Base-by-base conservation (phyloP, 1,139 yeast species). In the Blastobotrys aristatus region DNA sequence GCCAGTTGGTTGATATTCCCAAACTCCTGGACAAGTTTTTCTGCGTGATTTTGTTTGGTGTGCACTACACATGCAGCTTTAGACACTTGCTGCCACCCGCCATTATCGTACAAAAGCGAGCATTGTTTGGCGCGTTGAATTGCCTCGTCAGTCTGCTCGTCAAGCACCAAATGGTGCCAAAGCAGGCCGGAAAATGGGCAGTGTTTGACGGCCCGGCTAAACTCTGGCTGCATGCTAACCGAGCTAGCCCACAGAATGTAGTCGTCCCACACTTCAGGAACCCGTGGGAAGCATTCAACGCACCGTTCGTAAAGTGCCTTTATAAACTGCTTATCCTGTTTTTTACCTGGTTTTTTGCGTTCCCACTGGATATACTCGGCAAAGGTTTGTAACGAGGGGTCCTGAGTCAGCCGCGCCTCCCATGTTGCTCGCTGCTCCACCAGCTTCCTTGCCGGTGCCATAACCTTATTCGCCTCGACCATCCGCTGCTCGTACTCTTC, bases 401-500 rank as follows among this genome's bases (percentile, higher is more conserved):
- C 27, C 11, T 29, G 16, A 1, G 5, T 13, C 14, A 45, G 20
- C 8, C 21, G 22, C 8, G 44, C 27, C 47, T 64, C 69, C 54
- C 57, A 55, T 21, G 50, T 40, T 24, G 50, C 58, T 17, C 59
- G 50, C 10, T 49, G 53, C n/a, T 47, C 47, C 10, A 59, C 43
- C 17, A 50, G 44, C 24, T 59, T 60, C 40, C 63, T 62, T 0
- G 80, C 66, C 11, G 54, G 54, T 2, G 62, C 50, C 46, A 66
- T 67, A 0, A 72, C 52, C 47, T 65, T 65, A 51, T 69, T 74
- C 1, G 77, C 79, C 1, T 55, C 50, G 2, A 56, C 48, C 73
- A 79, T 70, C 33, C 63, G 64, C 6, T 52, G 48, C 14, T 71
- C 75, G 56, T 79, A 80, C 6, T 67, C 55, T 2, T 55, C 53